Percentiles rank a stretch among this genome's conserved stretches.
Evolutionary conservation across 1,139 yeast species (phyloP).

Genomic region (Komagataea norvegica): DNA sequence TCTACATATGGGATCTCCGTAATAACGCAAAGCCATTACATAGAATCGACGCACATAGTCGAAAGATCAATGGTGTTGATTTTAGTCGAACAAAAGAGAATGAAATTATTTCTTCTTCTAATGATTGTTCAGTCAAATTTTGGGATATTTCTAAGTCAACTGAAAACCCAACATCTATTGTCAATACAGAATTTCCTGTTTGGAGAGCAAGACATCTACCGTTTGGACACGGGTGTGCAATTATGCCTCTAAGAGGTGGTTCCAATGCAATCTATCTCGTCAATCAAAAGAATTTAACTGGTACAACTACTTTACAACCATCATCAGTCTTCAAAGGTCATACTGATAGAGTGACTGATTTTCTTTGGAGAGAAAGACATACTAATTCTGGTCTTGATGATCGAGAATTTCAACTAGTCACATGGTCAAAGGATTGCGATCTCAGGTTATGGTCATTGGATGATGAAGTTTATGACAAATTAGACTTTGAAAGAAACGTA

Average conservation of each 20-base stretch:
- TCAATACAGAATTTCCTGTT: slow-evolving; percentile 76
- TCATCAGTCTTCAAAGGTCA: slow-evolving; percentile 73
- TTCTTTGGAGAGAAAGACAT: slow-evolving; percentile 74
- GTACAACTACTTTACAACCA: slow-evolving; percentile 43
- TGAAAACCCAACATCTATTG: slow-evolving; percentile 49
- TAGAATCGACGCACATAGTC: slow-evolving; percentile 65
- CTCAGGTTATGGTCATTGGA: slow-evolving; percentile 77
- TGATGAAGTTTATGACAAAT: slow-evolving; percentile 52
- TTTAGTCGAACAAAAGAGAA: slow-evolving; percentile 59
- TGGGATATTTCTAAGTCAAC: slow-evolving; percentile 60
- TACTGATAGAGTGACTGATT: slow-evolving; percentile 77
- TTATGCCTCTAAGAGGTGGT: slow-evolving; percentile 91
- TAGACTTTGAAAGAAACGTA: slow-evolving; percentile 47
- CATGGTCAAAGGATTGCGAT: slow-evolving; percentile 92
- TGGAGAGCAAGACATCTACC: slow-evolving; percentile 87
- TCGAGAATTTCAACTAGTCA: slow-evolving; percentile 81
- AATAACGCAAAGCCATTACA: slow-evolving; percentile 74
- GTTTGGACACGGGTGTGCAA: slow-evolving; percentile 85
- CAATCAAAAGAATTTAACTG: slow-evolving; percentile 41
- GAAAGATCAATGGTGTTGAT: slow-evolving; percentile 86
- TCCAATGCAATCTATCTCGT: slow-evolving; percentile 66
- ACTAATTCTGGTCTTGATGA: slow-evolving; percentile 47
- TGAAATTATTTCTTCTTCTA: slow-evolving; percentile 73
- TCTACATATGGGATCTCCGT: slow-evolving; percentile 84
- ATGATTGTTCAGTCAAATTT: slow-evolving; percentile 78